Evolutionary conservation across 257 asterid species (phyloP).

Genomic region (Nicotiana benthamiana): DNA sequence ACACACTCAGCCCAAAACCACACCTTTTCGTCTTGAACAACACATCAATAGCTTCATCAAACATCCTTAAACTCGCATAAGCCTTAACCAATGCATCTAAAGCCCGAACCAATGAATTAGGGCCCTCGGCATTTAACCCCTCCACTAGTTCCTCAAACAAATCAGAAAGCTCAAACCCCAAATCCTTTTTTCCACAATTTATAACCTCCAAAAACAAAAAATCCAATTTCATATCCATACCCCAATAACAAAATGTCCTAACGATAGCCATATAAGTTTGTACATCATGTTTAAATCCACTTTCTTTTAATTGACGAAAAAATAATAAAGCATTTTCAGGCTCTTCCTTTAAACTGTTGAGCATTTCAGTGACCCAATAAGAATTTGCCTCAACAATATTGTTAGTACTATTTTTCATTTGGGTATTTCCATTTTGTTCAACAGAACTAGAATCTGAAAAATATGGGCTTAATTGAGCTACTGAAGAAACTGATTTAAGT

Average conservation of each 20-base stretch:
- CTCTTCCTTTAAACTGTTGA: slow-evolving; percentile 36
- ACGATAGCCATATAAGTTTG: slow-evolving; percentile 49
- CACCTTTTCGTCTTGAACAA: slow-evolving; percentile 33
- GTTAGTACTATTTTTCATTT: neutral
- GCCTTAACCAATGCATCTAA: slow-evolving; percentile 50
- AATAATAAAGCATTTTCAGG: slow-evolving; percentile 44
- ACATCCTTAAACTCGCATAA: slow-evolving; percentile 49
- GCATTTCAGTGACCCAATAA: slow-evolving; percentile 44
- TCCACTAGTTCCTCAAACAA: slow-evolving; percentile 59
- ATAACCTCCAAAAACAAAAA: slow-evolving; percentile 46
- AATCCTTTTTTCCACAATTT: slow-evolving; percentile 23
- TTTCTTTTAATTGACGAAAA: slow-evolving; percentile 33
- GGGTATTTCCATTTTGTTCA: slow-evolving; percentile 16
- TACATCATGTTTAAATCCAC: slow-evolving; percentile 48
- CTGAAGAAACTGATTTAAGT: slow-evolving; percentile 42
- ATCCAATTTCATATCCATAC: slow-evolving; percentile 39
- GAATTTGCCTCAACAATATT: slow-evolving; percentile 22
- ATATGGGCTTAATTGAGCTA: slow-evolving; percentile 47
- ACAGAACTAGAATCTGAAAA: slow-evolving; percentile 47
- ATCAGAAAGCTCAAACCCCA: slow-evolving; percentile 41
- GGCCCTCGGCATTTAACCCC: slow-evolving; percentile 37
- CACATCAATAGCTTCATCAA: slow-evolving; percentile 56
- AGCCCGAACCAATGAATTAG: slow-evolving; percentile 35
- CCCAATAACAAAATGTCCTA: slow-evolving; percentile 53
- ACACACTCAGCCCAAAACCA: slow-evolving; percentile 41